Base-by-base conservation (phyloP, 169 alveolate genomes). In the Cryptosporidium muris region DNA sequence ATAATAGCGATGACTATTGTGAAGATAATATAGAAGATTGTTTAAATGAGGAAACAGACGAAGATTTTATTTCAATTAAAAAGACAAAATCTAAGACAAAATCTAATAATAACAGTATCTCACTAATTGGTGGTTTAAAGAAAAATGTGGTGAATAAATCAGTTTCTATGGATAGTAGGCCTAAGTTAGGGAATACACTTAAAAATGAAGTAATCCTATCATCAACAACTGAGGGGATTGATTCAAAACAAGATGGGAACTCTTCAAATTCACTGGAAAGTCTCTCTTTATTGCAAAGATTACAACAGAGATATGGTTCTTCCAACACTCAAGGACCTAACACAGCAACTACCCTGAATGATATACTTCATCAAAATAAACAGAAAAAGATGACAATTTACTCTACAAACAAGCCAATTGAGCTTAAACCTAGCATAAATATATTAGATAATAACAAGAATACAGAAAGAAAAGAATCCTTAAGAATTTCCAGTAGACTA, bases 271-370 rank as follows among this genome's bases (percentile, higher is more conserved):
- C 85, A 1, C 42, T 74, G 36, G 85, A 74, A 36, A 43, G 74
- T 11, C 40, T 62, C 11, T 74, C 85, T n/a, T 45, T 74, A 37
- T 60, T 74, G 34, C 85, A 74, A 43, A 74, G 85, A 25, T 16
- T 74, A 12, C 85, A 74, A 43, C 85, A 54, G 47, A 74, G 68
- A 43, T 16, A 66, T 16, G 43, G 47, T 34, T 34, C 25, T 60
- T 16, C 65, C 11, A 60, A 25, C 16, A 9, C n/a, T 36, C 11
- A 54, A 16, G 38, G 38, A 16, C 1, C 48, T 5, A n/a, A 14
- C 45, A 34, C 65, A 9, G 4, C 25, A 6, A 11, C 4, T 34
- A 25, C 38, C n/a, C 65, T 11, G 38, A 38, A 25, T 25, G 25
- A 60, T 16, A 60, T 5, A 4, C 1, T n/a, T 1, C 25, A 14